Evolutionary conservation across 139 green algal genomes (phyloP).

Genomic region (Micractinium sp.): DNA sequence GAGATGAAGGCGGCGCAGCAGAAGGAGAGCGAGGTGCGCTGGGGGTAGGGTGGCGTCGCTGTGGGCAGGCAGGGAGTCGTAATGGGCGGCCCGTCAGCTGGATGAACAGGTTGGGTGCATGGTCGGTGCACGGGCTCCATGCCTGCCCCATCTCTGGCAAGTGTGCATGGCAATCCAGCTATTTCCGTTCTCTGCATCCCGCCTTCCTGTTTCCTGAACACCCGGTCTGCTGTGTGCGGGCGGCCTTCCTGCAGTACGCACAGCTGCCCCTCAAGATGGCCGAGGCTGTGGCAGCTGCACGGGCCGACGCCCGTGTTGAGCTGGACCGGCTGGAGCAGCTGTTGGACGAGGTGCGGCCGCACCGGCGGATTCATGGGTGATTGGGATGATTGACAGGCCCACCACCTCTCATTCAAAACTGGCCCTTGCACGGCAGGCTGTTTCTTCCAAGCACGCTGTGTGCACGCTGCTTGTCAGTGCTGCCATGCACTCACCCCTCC

Average conservation of each 20-base stretch:
- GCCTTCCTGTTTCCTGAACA: too few relatives aligned
- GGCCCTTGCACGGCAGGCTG: not conserved
- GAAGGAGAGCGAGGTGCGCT: not conserved
- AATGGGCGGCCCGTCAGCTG: not conserved
- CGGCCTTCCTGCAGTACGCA: not conserved
- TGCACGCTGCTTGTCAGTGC: not conserved
- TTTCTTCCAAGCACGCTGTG: not conserved
- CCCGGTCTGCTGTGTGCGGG: too few relatives aligned
- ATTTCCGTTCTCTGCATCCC: too few relatives aligned
- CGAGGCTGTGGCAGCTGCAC: constrained; percentile 11
- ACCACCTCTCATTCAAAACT: not conserved
- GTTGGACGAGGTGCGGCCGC: not conserved
- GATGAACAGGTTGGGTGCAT: not conserved
- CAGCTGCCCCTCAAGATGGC: constrained; percentile 21
- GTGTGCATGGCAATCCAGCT: not conserved
- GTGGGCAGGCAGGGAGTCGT: too few relatives aligned
- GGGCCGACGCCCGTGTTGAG: not conserved
- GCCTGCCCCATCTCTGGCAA: not conserved
- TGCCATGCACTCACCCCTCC: not conserved
- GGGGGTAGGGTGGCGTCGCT: not conserved
- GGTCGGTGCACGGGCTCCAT: not conserved
- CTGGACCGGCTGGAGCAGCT: constrained; percentile 8
- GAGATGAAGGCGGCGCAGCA: constrained; percentile 1
- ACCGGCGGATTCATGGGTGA: too few relatives aligned
- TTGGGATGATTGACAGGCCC: not conserved